A percentile compares a stretch with the other conserved stretches of the same genome.
Evolutionary conservation across 2,329 filamentous ascomycete genomes (phyloP).

Genomic region (Ophiostoma montium): DNA sequence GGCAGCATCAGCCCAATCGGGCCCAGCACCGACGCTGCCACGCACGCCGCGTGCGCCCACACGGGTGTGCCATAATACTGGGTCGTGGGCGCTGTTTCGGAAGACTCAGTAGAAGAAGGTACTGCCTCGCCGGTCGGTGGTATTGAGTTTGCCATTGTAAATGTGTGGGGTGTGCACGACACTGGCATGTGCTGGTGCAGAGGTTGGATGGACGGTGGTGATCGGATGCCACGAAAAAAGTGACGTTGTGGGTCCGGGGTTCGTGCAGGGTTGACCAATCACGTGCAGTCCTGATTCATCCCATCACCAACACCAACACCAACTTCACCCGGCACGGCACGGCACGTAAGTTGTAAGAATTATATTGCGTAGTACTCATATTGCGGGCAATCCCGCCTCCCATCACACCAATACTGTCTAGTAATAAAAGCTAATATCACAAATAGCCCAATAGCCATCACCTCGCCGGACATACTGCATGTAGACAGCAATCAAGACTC

Average conservation of each 20-base stretch:
- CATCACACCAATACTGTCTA: too few species aligned
- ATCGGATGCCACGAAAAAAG: conserved; percentile 1
- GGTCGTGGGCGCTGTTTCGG: neutral
- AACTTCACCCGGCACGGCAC: too few species aligned
- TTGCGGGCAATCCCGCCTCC: too few species aligned
- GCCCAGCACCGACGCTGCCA: conserved; percentile 33
- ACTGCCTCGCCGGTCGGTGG: neutral
- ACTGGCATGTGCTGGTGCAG: neutral
- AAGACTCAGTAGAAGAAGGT: neutral
- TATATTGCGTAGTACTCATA: too few species aligned
- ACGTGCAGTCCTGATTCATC: too few species aligned
- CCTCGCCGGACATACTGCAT: too few species aligned
- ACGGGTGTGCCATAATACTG: conserved; percentile 18
- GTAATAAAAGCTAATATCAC: too few species aligned
- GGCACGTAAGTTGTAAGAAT: too few species aligned
- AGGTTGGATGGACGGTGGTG: neutral
- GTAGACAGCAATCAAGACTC: too few species aligned
- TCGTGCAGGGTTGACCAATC: too few species aligned
- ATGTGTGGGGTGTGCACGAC: neutral
- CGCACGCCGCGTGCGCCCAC: conserved; percentile 31
- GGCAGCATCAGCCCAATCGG: conserved; percentile 36
- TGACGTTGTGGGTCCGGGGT: neutral
- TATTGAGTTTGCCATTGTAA: conserved; percentile 4
- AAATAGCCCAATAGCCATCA: too few species aligned
- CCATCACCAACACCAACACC: too few species aligned